Evolutionary conservation across 257 asterid genomes (phyloP).

Genomic region (Rhazya stricta): DNA sequence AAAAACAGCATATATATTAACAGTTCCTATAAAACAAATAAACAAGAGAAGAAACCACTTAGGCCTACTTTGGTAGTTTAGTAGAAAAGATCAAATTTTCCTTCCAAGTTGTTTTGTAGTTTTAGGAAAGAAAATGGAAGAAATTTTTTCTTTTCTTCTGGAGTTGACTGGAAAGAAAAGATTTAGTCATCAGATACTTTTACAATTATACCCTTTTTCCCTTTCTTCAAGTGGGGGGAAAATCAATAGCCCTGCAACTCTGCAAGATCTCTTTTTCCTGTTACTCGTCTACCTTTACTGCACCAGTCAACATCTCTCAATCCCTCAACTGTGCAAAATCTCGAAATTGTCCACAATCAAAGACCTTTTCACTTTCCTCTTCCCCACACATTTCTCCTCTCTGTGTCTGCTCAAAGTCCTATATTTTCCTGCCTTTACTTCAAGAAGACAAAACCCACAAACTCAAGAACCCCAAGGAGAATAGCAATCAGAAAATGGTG

Average conservation of each 20-base stretch:
- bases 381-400: slow-evolving; percentile 27
- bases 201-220: too few species aligned
- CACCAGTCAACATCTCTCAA: slow-evolving; percentile 7
- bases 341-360: slow-evolving; percentile 20
- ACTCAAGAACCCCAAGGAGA: slow-evolving; percentile 22
- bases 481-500: slow-evolving; percentile 14
- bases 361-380: slow-evolving; percentile 22
- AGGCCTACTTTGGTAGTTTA: too few species aligned
- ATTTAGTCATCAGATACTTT: too few species aligned
- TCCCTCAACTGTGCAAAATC: slow-evolving; percentile 26
- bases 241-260: too few species aligned
- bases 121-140: too few species aligned
- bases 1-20: neutral
- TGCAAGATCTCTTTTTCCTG: too few species aligned
- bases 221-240: too few species aligned
- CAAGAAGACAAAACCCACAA: slow-evolving; percentile 39
- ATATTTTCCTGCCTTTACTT: slow-evolving; percentile 71
- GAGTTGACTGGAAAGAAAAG: too few species aligned
- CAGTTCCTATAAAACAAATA: neutral
- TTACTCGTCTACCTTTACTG: slow-evolving; percentile 21
- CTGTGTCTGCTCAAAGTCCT: slow-evolving; percentile 27
- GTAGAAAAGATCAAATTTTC: too few species aligned
- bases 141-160: too few species aligned
- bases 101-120: too few species aligned
- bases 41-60: neutral